Conservation (phyloP, 2,329 filamentous ascomycete genomes). For the Eutypa lata region DNA sequence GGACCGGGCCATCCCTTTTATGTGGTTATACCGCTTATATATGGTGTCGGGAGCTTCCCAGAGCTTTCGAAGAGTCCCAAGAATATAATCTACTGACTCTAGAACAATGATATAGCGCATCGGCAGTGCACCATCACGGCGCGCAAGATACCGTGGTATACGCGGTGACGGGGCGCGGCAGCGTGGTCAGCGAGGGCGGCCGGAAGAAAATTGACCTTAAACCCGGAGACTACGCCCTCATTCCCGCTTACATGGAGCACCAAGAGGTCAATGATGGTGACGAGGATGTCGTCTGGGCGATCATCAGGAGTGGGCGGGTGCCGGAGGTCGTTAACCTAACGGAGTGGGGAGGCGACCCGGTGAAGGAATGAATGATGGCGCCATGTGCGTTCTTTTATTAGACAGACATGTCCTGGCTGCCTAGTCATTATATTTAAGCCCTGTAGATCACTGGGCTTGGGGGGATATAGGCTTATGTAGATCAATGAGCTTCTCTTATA, state of each 20-base stretch:
- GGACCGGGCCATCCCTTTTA: too few relatives aligned
- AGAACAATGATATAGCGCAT: conserved; percentile 25
- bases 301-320: conserved; percentile 44
- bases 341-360: conserved; percentile 37
- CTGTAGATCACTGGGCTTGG: too few relatives aligned
- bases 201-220: conserved; percentile 42
- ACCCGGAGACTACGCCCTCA: conserved; percentile 51
- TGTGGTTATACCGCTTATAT: too few relatives aligned
- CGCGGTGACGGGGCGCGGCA: conserved; percentile 44
- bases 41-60: too few relatives aligned
- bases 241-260: conserved; percentile 51
- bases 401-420: too few relatives aligned
- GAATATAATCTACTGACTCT: too few relatives aligned
- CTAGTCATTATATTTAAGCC: too few relatives aligned
- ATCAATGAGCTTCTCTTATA: too few relatives aligned
- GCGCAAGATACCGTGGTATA: conserved; percentile 52
- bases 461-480: too few relatives aligned
- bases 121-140: conserved; percentile 52
- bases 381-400: background rate
- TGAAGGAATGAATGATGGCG: conserved; percentile 5
- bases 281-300: conserved; percentile 51
- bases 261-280: conserved; percentile 55
- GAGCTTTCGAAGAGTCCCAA: too few relatives aligned
- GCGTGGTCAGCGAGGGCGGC: conserved; percentile 47
- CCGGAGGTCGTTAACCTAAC: conserved; percentile 48